Percentiles rank a stretch among this genome's conserved stretches.
Evolutionary conservation across 2,329 filamentous ascomycete species (phyloP).

Genomic region (Lecanoromycetidae sp.): DNA sequence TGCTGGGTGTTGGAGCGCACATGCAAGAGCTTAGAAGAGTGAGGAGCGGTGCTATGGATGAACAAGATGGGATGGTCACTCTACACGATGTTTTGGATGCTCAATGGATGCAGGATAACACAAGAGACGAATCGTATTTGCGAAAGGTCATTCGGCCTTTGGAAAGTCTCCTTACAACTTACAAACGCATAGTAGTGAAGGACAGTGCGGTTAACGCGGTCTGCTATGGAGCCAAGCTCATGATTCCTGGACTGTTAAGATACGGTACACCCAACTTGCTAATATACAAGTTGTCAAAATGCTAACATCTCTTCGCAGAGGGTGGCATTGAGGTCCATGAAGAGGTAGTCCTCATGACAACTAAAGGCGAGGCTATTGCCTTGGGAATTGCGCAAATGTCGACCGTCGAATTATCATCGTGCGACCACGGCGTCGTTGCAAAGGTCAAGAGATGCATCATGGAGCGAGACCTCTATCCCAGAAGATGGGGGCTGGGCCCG

Average conservation of each 20-base stretch:
- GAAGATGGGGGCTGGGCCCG: conserved; percentile 91
- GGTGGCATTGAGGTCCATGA: conserved; percentile 85
- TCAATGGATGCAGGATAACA: conserved; percentile 93
- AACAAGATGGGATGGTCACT: conserved; percentile 78
- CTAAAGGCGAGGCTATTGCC: conserved; percentile 96
- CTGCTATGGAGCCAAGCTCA: conserved; percentile 96
- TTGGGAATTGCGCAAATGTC: conserved; percentile 97
- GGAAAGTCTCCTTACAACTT: conserved; percentile 79
- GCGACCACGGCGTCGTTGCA: conserved; percentile 93
- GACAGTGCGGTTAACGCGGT: conserved; percentile 93
- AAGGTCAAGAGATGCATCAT: conserved; percentile 99
- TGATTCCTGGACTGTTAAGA: conserved; percentile 89
- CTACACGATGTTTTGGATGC: conserved; percentile 92
- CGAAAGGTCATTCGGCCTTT: conserved; percentile 83
- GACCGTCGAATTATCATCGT: conserved; percentile 89
- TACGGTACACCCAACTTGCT: conserved; percentile 52
- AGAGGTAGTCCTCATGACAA: conserved; percentile 96
- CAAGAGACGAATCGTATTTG: conserved; percentile 83
- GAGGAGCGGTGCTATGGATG: conserved; percentile 86
- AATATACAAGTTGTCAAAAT: not conserved
- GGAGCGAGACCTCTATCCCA: conserved; percentile 95
- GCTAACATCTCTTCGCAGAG: conserved; percentile 43
- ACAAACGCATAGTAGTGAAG: conserved; percentile 97
- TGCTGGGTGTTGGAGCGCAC: conserved; percentile 77
- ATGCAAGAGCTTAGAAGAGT: conserved; percentile 98